phyloP scores from a whole-genome alignment of 2,329 filamentous ascomycete genomes.

The Fusarium begoniae region DNA sequence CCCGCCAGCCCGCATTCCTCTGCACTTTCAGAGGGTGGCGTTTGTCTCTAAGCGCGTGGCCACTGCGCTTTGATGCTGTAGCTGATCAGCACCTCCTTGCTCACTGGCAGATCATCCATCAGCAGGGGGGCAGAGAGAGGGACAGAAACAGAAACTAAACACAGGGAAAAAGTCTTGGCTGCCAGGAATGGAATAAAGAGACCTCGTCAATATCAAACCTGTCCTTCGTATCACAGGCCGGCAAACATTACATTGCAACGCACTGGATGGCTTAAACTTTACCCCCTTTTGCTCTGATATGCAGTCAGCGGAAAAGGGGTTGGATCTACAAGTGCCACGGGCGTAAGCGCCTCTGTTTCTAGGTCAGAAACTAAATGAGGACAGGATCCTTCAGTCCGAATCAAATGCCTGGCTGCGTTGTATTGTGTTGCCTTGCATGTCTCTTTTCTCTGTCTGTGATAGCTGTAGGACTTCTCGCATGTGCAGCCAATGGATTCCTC shows the following conservation, averaged over 20 bases:
- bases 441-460: conserved; percentile 7
- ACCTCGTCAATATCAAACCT: conserved; percentile 1
- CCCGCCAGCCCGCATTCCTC: conserved; percentile 33
- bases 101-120: conserved; percentile 3
- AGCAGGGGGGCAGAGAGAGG: conserved; percentile 12
- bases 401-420: conserved; percentile 17
- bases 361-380: conserved; percentile 12
- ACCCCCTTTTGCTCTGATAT: conserved; percentile 1
- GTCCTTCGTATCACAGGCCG: conserved; percentile 23
- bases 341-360: conserved; percentile 28
- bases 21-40: conserved; percentile 14
- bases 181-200: conserved; percentile 24
- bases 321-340: conserved; percentile 7
- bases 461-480: conserved; percentile 1
- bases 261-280: conserved; percentile 5
- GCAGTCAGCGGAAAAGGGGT: conserved; percentile 24
- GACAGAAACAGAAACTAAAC: conserved; percentile 1
- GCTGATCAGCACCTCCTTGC: conserved; percentile 16
- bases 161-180: conserved; percentile 16
- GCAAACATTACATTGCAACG: conserved; percentile 9
- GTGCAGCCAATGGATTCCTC: conserved; percentile 2
- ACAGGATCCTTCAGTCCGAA: conserved; percentile 2
- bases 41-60: conserved; percentile 26
- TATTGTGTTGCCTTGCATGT: neutral
- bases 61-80: conserved; percentile 24